phyloP scores from a whole-genome alignment of 1,284 basidiomycete genomes.

The Boletellus deceptivus region DNA sequence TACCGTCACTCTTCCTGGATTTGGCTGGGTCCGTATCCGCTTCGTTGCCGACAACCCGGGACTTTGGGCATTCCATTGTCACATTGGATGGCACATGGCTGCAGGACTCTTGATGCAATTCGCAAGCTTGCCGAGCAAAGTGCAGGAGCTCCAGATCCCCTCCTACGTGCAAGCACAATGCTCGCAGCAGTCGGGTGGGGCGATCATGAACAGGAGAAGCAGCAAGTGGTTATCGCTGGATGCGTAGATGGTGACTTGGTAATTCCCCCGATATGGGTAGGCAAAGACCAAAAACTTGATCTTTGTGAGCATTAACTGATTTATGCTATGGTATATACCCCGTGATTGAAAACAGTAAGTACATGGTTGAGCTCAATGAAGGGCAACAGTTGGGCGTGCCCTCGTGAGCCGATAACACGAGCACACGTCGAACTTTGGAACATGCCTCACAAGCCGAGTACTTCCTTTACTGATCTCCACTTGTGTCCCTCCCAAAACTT shows the following conservation, averaged over 20 bases:
- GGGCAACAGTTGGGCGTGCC: slow-evolving; percentile 4
- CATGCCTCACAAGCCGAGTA: slow-evolving; percentile 20
- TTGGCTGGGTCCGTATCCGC: slow-evolving; percentile 30
- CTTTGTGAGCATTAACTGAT: neutral
- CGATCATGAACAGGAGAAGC: slow-evolving; percentile 18
- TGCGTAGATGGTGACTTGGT: slow-evolving; percentile 7
- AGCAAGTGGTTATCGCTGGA: slow-evolving; percentile 18
- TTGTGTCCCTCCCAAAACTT: slow-evolving; percentile 28
- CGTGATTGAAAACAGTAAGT: neutral
- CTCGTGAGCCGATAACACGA: neutral
- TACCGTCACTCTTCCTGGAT: slow-evolving; percentile 31
- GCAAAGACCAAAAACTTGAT: neutral
- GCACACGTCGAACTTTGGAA: neutral
- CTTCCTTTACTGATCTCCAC: slow-evolving; percentile 30
- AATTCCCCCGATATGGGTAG: neutral
- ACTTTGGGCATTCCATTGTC: slow-evolving; percentile 48
- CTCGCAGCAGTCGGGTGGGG: slow-evolving; percentile 26
- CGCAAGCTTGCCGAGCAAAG: slow-evolving; percentile 29
- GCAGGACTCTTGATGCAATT: slow-evolving; percentile 37
- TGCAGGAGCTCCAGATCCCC: slow-evolving; percentile 29
- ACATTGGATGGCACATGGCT: slow-evolving; percentile 49
- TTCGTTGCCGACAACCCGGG: slow-evolving; percentile 42
- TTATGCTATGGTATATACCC: neutral
- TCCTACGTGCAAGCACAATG: slow-evolving; percentile 29
- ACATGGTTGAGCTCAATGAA: neutral